Evolutionary conservation across 1,284 basidiomycete species (phyloP), one percentile per base, ranked within the genome.

Genomic region (Cutaneotrichosporon mucoides): DNA sequence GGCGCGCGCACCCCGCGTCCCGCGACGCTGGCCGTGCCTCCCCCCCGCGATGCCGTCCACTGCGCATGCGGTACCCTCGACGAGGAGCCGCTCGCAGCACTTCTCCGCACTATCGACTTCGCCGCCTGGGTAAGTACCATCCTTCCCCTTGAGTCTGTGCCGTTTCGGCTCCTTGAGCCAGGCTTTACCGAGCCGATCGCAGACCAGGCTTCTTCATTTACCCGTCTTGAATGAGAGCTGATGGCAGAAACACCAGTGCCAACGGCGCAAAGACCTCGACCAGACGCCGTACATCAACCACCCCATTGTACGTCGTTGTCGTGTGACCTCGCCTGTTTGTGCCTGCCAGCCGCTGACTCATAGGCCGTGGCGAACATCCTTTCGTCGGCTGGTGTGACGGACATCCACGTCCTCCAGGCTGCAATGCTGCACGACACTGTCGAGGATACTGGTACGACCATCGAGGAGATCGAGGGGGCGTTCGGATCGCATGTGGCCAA

Each of bases 351-450:
- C 24, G 45, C n/a, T 45, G 4, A 24, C 24, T 24, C 24, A 24
- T 55, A 75, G 73, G 73, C 71, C 1, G 76, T 78, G 1, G 72
- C 77, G 16, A 76, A 76, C 57, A 70, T 73, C 45, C 68, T 79
- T 11, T 68, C 76, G 6, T 68, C 70, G 7, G 71, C 70, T 2
- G 77, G 77, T 8, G 68, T 78, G 6, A 71, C 68, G 5, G 71
- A 77, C 57, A 64, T 79, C 6, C 55, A 61, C 9, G 70, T 77
- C 0, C 57, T 79, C 3, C 75, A 78, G 57, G 77, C 79, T 1
- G 79, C 79, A 0, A 65, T 80, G 2, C 63, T 79, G 33, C 79
- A 80, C 56, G 79, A 80, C 60, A 77, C 76, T 2, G 72, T 80
- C 11, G 79, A 80, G 63, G 79, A 80, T 56, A 80, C 79, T 4